Percentiles rank a stretch among this genome's conserved stretches.
Conservation (phyloP, 371 early-diverging fungal genomes). For the Mucor velutinosus region DNA sequence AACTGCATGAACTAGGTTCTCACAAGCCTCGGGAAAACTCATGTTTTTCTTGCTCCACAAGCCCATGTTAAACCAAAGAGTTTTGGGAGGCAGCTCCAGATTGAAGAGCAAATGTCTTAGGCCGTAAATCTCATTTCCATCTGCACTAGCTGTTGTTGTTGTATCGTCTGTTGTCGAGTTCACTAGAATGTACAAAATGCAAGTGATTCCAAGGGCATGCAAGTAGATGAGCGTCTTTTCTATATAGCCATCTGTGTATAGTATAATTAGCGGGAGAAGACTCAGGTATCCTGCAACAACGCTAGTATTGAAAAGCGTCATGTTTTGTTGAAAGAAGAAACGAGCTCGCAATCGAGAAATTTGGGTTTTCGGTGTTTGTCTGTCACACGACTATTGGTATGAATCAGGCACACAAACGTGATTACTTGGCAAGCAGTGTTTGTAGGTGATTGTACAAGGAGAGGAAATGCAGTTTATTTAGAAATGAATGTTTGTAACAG, state of each 20-base stretch:
- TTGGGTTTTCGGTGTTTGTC: too few species aligned
- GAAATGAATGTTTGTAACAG: too few species aligned
- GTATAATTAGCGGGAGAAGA: slow-evolving; percentile 5
- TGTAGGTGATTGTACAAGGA: too few species aligned
- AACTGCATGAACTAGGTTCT: slow-evolving; percentile 25
- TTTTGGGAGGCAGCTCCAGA: slow-evolving; percentile 35
- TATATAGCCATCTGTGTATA: not conserved
- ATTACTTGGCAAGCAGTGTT: too few species aligned
- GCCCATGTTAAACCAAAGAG: slow-evolving; percentile 55
- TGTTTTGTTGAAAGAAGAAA: not conserved
- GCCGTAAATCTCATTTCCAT: slow-evolving; percentile 34
- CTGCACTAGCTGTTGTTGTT: not conserved
- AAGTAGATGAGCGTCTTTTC: slow-evolving; percentile 22
- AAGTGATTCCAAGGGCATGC: slow-evolving; percentile 34
- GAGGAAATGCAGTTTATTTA: too few species aligned
- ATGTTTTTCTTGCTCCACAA: slow-evolving; percentile 31
- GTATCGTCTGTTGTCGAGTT: not conserved
- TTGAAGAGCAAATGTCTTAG: slow-evolving; percentile 39
- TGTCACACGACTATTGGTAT: too few species aligned
- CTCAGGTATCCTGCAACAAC: slow-evolving; percentile 5
- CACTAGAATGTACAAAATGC: not conserved
- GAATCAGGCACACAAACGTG: too few species aligned
- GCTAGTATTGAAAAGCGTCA: not conserved
- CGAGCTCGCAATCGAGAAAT: too few species aligned
- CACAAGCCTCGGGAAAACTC: slow-evolving; percentile 36